A percentile compares a stretch with the other conserved stretches of the same genome.
phyloP scores from a whole-genome alignment of 1,139 yeast genomes.

The Nematodospora anomalae region DNA sequence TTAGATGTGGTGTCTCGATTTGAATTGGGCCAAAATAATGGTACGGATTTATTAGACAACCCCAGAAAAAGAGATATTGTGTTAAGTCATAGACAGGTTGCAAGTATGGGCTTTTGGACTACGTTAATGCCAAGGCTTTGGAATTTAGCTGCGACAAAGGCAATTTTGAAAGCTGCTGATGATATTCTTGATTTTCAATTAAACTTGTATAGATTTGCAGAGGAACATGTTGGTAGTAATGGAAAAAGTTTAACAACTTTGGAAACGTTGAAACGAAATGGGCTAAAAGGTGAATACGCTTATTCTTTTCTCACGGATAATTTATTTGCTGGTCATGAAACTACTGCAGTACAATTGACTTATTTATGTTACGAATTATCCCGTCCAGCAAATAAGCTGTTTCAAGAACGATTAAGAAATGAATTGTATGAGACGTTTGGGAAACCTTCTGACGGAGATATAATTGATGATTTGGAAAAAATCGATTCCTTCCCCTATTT shows the following conservation, averaged over 20 bases:
- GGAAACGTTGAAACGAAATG: conserved; percentile 34
- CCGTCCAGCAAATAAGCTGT: conserved; percentile 40
- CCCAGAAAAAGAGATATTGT: conserved; percentile 45
- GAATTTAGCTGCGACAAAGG: conserved; percentile 47
- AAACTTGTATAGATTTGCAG: conserved; percentile 40
- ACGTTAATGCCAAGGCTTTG: conserved; percentile 60
- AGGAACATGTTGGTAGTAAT: conserved; percentile 27
- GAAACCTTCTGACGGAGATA: conserved; percentile 22
- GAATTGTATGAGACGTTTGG: conserved; percentile 44
- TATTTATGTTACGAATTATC: conserved; percentile 63
- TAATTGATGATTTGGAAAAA: conserved; percentile 33
- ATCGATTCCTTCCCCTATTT: conserved; percentile 56
- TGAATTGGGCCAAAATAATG: conserved; percentile 53
- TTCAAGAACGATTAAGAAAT: conserved; percentile 42
- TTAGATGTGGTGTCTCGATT: conserved; percentile 68
- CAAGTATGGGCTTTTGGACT: conserved; percentile 71
- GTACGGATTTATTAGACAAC: conserved; percentile 41
- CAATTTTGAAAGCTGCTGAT: conserved; percentile 37
- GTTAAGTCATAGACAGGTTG: conserved; percentile 51
- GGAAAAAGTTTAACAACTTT: conserved; percentile 31
- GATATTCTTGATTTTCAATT: conserved; percentile 54
- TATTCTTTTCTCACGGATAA: conserved; percentile 43
- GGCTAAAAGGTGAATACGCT: conserved; percentile 34
- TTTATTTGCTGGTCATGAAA: conserved; percentile 71
- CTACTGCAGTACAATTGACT: conserved; percentile 68